Conservation (phyloP, 441 rosid genomes). For the Arabidopsis hybrid region DNA sequence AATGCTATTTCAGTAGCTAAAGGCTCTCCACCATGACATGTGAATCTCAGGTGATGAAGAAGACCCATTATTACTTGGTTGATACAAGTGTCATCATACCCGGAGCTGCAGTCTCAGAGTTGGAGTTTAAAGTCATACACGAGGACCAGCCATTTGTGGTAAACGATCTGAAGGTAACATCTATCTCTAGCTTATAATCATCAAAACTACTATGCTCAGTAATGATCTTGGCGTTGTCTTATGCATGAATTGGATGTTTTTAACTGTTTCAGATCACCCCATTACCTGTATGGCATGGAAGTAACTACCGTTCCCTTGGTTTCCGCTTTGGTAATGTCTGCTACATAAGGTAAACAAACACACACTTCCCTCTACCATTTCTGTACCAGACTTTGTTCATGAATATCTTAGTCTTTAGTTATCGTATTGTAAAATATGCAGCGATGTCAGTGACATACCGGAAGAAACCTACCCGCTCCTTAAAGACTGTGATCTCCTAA, state of each 20-base stretch:
- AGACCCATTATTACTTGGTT: slow-evolving; percentile 93
- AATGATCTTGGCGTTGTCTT: slow-evolving; percentile 18
- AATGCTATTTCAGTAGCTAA: slow-evolving; percentile 17
- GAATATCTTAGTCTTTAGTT: slow-evolving; percentile 26
- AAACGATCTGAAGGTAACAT: slow-evolving; percentile 67
- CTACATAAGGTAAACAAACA: slow-evolving; percentile 73
- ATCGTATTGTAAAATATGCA: slow-evolving; percentile 44
- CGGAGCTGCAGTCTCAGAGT: slow-evolving; percentile 91
- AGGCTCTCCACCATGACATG: slow-evolving; percentile 25
- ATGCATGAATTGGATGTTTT: neutral
- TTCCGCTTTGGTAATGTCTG: slow-evolving; percentile 87
- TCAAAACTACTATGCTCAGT: neutral
- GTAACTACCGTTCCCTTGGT: slow-evolving; percentile 82
- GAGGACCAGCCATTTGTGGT: slow-evolving; percentile 84
- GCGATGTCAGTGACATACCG: slow-evolving; percentile 90
- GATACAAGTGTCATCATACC: slow-evolving; percentile 83
- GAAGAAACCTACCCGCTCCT: slow-evolving; percentile 88
- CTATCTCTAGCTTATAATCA: slow-evolving; percentile 1
- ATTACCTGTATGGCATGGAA: slow-evolving; percentile 95
- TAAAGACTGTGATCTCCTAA: slow-evolving; percentile 68
- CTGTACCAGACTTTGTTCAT: slow-evolving; percentile 14
- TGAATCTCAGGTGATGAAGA: slow-evolving; percentile 86
- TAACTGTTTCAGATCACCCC: slow-evolving; percentile 70
- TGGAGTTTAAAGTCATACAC: slow-evolving; percentile 77
- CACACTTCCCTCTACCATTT: neutral